Evolutionary conservation across 1,284 basidiomycete species (phyloP), one percentile per base, ranked within the genome.

Genomic region (Malassezia japonica): DNA sequence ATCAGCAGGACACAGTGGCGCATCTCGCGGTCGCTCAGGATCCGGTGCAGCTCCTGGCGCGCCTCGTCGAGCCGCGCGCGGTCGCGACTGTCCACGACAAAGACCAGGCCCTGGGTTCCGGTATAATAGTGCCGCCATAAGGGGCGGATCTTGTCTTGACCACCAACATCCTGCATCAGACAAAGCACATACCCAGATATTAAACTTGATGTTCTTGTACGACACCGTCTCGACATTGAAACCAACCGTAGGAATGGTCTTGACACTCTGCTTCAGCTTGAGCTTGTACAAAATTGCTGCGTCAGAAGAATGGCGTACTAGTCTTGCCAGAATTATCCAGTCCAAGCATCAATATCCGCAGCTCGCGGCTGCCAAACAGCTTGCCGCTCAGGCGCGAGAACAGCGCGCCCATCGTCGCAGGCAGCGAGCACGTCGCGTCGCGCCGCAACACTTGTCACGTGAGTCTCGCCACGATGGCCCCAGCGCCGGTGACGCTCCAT

Each of bases 291-390:
- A 80, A 72, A 96, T 98, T 73, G 94, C 95, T 75, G 72, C 2
- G 67, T 70, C 15, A 32, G 61, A 23, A 23, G 9, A 4, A 18
- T 9, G 18, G 59, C 59, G 15, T 49, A 61, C 53, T 68, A 9
- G 64, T 70, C 50, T 65, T 70, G 58, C 90, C 91, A 65, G 90
- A 90, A 66, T 91, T 91, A 74, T 95, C 91, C 67, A 98, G 85
- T 75, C 89, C 88, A 71, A 98, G 80, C 80, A 81, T 81, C 64
- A 83, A 65, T 48, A 74, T 61, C 25, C 92, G 89, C 91, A 98
- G 96, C 79, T 98, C 94, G 81, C 86, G 94, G 82, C 95, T 96
- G 78, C 92, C 92, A 72, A 98, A 91, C 75, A 99, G 81, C 75
- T 81, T 82, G 56, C 82, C 80, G 73, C 94, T 82, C 48, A 90